Evolutionary conservation across 139 green algal genomes (phyloP).

Genomic region (Desmodesmus armatus): DNA sequence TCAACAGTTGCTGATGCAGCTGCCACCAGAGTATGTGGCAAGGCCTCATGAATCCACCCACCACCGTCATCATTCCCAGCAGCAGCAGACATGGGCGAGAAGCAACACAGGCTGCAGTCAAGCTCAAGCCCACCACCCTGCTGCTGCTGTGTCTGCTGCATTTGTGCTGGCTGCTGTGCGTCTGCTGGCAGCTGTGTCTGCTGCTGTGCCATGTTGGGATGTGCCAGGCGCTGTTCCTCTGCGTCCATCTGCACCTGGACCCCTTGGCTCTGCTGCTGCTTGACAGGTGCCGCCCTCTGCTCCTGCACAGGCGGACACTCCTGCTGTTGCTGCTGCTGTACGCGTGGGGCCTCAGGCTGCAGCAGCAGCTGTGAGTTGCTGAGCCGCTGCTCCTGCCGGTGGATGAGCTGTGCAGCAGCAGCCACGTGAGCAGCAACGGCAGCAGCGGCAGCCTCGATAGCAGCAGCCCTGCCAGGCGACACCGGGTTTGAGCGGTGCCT

Average conservation of each 20-base stretch:
- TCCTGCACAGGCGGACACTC: background rate
- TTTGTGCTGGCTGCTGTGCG: slow-evolving; percentile 4
- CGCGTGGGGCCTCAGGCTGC: background rate
- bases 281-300: background rate
- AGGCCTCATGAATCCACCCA: background rate
- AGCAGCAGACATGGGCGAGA: too few relatives aligned
- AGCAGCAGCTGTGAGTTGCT: background rate
- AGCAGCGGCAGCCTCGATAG: background rate
- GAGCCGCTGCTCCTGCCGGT: background rate
- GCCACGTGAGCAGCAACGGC: background rate
- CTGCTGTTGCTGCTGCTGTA: background rate
- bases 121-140: too few relatives aligned
- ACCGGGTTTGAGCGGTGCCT: too few relatives aligned
- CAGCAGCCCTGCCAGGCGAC: too few relatives aligned
- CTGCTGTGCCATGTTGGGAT: too few relatives aligned
- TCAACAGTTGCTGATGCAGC: background rate
- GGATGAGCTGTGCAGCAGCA: background rate
- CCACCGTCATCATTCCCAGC: too few relatives aligned
- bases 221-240: too few relatives aligned
- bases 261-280: too few relatives aligned
- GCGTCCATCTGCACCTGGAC: too few relatives aligned
- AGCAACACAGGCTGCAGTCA: too few relatives aligned
- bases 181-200: background rate
- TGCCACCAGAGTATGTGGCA: background rate
- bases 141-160: background rate